These are phyloP conservation scores for Diplodia scrobiculata DNA, from an alignment of 2,329 filamentous ascomycete species.

Conservation along the genomic window DNA sequence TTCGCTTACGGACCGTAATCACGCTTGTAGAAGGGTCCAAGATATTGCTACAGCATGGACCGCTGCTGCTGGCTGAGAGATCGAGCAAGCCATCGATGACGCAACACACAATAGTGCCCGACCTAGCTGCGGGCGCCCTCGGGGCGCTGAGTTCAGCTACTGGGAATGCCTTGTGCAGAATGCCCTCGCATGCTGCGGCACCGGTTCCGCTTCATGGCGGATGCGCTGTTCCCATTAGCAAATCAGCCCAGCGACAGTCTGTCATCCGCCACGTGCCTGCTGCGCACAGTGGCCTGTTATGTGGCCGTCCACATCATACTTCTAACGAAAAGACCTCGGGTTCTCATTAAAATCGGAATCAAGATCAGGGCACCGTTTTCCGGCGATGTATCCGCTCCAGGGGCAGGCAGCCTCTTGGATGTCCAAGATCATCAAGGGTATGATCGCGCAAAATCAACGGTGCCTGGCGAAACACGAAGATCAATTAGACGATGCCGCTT, in stretches of 20 bases:
- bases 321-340: background rate
- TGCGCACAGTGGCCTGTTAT: background rate
- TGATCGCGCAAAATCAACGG: background rate
- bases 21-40: background rate
- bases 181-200: background rate
- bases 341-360: background rate
- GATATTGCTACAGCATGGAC: background rate
- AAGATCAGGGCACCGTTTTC: background rate
- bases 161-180: background rate
- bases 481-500: slow-evolving; percentile 2
- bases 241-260: background rate
- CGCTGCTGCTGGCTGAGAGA: background rate
- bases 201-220: background rate
- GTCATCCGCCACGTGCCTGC: background rate
- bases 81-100: slow-evolving; percentile 1
- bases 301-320: background rate
- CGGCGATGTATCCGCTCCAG: slow-evolving; percentile 7
- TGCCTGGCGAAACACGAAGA: background rate
- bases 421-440: background rate
- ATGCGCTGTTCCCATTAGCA: background rate
- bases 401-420: background rate
- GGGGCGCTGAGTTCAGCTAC: background rate
- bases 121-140: background rate
- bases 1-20: background rate
- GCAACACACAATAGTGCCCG: slow-evolving; percentile 1